Base-by-base conservation (phyloP, 1,139 yeast genomes). In the Geotrichum europaeum region DNA sequence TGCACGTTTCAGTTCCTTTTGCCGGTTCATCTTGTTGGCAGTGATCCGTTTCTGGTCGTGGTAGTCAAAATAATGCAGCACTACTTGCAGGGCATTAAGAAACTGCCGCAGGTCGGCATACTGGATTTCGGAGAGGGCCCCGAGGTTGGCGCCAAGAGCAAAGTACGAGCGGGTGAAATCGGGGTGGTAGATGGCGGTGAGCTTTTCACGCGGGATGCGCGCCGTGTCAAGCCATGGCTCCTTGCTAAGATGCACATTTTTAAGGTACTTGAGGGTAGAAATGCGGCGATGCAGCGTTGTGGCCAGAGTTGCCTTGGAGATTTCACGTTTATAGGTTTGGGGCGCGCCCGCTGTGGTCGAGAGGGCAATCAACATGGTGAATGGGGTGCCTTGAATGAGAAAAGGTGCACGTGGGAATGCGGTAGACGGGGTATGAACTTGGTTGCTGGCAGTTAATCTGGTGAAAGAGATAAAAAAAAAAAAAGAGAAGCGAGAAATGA, bases 1-100 rank as follows among this genome's bases (percentile, higher is more conserved):
- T 4, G 34, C 15, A 3, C 24, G n/a, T 55, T 54, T 54, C 4
- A 36, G 50, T 9, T 22, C 45, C 18, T 50, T 43, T 43, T 13
- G 28, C 10, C 15, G 50, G 3, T 15, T 43, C 32, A 22, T 24
- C 28, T 30, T 53, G 45, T 30, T 47, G 12, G 55, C 47, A 1
- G 53, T 20, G 15, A 53, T 40, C 1, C 57, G 56, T 10, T 28
- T 34, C n/a, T 56, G 55, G 45, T 59, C 59, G 59, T 53, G 56
- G 45, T 55, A 59, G 40, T 59, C 62, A 53, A 56, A 59, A 55
- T 50, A 59, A 30, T 59, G 62, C 25, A 59, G 25, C 20, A 59
- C 43, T 25, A 47, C 36, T 30, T 56, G 59, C 7, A 59, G 12
- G 13, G 55, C 55, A 22, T 13, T 49, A 9, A 56, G 52, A 28